Base-by-base conservation (phyloP, 352 stramenopile species). In the Blastocystis sp. region DNA sequence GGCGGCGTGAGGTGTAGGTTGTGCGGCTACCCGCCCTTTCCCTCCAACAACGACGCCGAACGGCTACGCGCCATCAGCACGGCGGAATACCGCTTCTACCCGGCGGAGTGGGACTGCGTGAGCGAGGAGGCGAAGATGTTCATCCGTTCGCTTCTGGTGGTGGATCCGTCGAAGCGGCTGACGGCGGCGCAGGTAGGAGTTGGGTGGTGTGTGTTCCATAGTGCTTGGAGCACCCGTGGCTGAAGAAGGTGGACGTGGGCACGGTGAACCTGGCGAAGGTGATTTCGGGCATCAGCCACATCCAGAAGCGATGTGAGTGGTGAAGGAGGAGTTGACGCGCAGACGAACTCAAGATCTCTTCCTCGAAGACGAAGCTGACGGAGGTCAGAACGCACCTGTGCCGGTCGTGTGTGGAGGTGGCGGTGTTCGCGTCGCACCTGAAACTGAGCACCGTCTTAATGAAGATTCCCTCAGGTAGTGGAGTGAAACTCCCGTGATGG, bases 81-180 rank as follows among this genome's bases (percentile, higher is more conserved):
- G 62, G 94, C 93, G 65, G 94, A 94, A 79, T 97, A 94, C 92
- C 90, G 95, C 90, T 97, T 96, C 80, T 93, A 96, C 71, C 95
- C 94, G 26, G 93, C 94, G 21, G 98, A 98, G 92, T 98, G 95
- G 95, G 93, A 95, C 90, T 92, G 95, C 88, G 94, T 98, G 6
- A 97, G 94, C 41, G 95, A 96, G 62, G 93, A 97, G n/a, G 95
- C 95, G 62, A 98, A 98, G 91, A 95, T 98, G 70, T 92, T 94
- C 39, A 93, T 94, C 62, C 62, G 81, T 26, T 50, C 85, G 13
- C 88, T 92, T 24, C 80, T 92, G 10, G 60, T 76, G 6, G 90
- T 92, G 26, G 88, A 92, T 62, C 90, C 91, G 41, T 62, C 41
- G 37, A 37, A 91, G 37, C 80, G 91, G 3, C 51, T 81, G 80